These are phyloP conservation scores for Cymbidium sinense DNA, from an alignment of 106 monocot species.

Conservation along the genomic window DNA sequence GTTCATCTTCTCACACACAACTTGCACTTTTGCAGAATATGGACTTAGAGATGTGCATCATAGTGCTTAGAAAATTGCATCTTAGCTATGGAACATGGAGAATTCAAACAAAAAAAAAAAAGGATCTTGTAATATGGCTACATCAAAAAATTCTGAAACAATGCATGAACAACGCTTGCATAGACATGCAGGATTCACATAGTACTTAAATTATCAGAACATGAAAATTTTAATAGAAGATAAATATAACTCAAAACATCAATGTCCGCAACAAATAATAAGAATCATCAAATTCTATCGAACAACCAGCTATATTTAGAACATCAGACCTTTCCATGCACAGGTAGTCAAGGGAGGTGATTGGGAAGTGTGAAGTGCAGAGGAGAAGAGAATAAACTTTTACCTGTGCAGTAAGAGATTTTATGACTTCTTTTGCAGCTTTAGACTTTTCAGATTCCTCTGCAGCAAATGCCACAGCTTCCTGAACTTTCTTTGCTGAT, in stretches of 20 bases:
- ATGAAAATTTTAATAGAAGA: neutral
- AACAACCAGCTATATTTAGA: neutral
- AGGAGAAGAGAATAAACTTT: neutral
- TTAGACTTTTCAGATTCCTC: constrained; percentile 60
- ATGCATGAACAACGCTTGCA: too few relatives aligned
- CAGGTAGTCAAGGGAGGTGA: neutral
- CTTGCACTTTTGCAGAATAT: too few relatives aligned
- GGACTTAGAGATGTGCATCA: too few relatives aligned
- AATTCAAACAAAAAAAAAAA: too few relatives aligned
- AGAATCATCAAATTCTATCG: neutral
- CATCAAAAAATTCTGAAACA: too few relatives aligned
- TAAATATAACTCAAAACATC: neutral
- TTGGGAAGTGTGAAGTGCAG: neutral
- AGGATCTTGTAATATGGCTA: too few relatives aligned
- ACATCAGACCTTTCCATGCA: neutral
- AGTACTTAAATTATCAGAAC: neutral
- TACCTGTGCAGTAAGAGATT: constrained; percentile 52
- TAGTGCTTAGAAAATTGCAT: too few relatives aligned
- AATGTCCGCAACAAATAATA: neutral
- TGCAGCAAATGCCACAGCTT: constrained; percentile 46
- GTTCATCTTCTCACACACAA: too few relatives aligned
- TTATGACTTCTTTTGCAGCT: constrained; percentile 73
- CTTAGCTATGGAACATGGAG: too few relatives aligned
- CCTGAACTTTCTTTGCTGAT: constrained; percentile 42
- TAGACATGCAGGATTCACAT: too few relatives aligned